These are phyloP conservation scores for Geotrichum bryndzae DNA, from an alignment of 1,139 yeast species.

Conservation along the genomic window DNA sequence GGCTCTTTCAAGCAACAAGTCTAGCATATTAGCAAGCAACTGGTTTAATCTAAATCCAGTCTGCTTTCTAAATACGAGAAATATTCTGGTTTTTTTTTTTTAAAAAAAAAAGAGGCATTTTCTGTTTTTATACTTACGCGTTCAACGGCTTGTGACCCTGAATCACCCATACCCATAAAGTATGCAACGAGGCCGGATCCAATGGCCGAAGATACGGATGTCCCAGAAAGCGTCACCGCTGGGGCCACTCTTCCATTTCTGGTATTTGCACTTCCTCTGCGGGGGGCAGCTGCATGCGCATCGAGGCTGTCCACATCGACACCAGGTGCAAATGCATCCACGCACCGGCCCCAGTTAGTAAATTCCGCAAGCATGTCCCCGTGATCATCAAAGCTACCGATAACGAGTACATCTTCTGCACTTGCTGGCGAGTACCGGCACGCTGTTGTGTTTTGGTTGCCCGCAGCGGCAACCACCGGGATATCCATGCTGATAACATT, in stretches of 20 bases:
- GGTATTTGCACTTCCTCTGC: slow-evolving; percentile 18
- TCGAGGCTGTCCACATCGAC: slow-evolving; percentile 51
- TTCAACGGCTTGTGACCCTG: slow-evolving; percentile 40
- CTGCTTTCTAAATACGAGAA: not conserved
- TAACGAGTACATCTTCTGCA: slow-evolving; percentile 63
- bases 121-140: slow-evolving; percentile 20
- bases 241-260: slow-evolving; percentile 10
- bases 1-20: not conserved
- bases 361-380: slow-evolving; percentile 64
- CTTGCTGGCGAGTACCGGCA: slow-evolving; percentile 79
- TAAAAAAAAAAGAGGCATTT: not conserved
- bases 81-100: too few species aligned
- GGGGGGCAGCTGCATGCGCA: slow-evolving; percentile 1
- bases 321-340: slow-evolving; percentile 79
- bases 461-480: slow-evolving; percentile 83
- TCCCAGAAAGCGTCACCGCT: slow-evolving; percentile 59
- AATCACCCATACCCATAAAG: slow-evolving; percentile 54
- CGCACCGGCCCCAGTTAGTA: slow-evolving; percentile 86
- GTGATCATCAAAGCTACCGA: slow-evolving; percentile 78
- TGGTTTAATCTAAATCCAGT: not conserved
- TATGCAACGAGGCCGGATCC: slow-evolving; percentile 71
- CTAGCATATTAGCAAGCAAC: too few species aligned
- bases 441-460: slow-evolving; percentile 71
- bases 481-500: slow-evolving; percentile 67
- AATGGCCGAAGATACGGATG: slow-evolving; percentile 83